Evolutionary conservation across 2,329 filamentous ascomycete genomes (phyloP).

Genomic region (Metarhizium humberi): DNA sequence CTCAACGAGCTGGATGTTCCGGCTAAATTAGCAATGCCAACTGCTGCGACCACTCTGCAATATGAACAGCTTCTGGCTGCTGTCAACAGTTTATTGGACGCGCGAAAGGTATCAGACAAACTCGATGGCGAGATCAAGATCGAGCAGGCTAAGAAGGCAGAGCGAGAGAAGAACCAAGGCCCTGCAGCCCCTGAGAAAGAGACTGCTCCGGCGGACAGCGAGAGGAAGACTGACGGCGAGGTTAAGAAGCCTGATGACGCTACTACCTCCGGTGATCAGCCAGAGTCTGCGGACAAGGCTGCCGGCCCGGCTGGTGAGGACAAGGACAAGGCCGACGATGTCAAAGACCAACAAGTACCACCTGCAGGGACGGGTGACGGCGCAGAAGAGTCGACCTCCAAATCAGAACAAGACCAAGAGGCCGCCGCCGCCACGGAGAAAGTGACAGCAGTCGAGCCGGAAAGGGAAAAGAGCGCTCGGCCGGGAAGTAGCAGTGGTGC

Average conservation of each 20-base stretch:
- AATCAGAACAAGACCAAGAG: conserved; percentile 3
- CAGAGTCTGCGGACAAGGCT: conserved; percentile 13
- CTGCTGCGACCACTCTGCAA: conserved; percentile 57
- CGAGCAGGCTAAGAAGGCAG: conserved; percentile 46
- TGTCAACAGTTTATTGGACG: conserved; percentile 61
- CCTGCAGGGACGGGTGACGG: conserved; percentile 10
- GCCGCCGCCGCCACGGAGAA: conserved; percentile 21
- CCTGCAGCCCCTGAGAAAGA: not conserved
- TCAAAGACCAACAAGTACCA: conserved; percentile 2
- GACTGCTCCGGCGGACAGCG: not conserved
- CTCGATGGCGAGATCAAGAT: conserved; percentile 61
- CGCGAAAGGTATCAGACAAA: conserved; percentile 67
- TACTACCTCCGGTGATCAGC: conserved; percentile 8
- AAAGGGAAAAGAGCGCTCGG: conserved; percentile 21
- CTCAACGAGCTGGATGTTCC: conserved; percentile 65
- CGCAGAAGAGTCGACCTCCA: not conserved
- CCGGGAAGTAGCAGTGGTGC: conserved; percentile 30
- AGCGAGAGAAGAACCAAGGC: conserved; percentile 33
- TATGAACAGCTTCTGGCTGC: conserved; percentile 63
- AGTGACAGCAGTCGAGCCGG: conserved; percentile 1
- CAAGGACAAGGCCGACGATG: conserved; percentile 8
- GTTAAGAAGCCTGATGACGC: conserved; percentile 5
- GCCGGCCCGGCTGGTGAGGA: conserved; percentile 8
- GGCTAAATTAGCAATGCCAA: conserved; percentile 63
- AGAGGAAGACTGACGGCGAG: conserved; percentile 7